Base-by-base conservation (phyloP, 129 eudicot genomes). In the Deinandra increscens region DNA sequence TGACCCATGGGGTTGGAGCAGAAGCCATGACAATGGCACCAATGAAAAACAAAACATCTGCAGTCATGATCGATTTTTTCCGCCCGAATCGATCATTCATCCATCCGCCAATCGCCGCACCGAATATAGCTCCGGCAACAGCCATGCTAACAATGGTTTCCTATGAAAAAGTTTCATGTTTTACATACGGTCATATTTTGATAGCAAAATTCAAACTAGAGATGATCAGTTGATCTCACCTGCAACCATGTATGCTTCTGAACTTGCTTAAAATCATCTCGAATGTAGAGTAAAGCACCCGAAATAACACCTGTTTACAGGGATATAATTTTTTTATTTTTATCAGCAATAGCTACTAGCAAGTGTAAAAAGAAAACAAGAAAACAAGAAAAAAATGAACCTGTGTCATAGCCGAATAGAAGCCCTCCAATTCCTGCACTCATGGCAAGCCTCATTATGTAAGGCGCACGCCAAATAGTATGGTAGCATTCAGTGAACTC, bases 251-350 rank as follows among this genome's bases (percentile, higher is more conserved):
- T 82, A 2, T 89, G 77, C 60, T 60, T 78, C 6, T 86, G 78
- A 11, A 86, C 93, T 4, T 80, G 54, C 70, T 73, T 76, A 58
- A 78, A 89, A 53, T 86, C 96, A 31, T 89, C 90, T 29, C 89
- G 75, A 23, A 89, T 86, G 72, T 89, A 89, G 0, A 89, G 88
- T 11, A 84, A 76, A 3, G 96, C 96, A 46, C 96, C 96, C 26
- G 90, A 89, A 39, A 89, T 89, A 61, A 89, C 90, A 63, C 91
- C 94, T 89, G 17, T 50, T 66, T n/a, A n/a, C n/a, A n/a, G n/a
- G n/a, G n/a, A n/a, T n/a, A n/a, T n/a, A n/a, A n/a, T n/a, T n/a
- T n/a, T n/a, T n/a, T n/a, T n/a, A n/a, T n/a, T n/a, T n/a, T n/a
- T n/a, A n/a, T n/a, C n/a, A n/a, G n/a, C n/a, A n/a, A n/a, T n/a